Evolutionary conservation across 2,329 filamentous ascomycete species (phyloP).

Genomic region (Aspergillus versicolor): DNA sequence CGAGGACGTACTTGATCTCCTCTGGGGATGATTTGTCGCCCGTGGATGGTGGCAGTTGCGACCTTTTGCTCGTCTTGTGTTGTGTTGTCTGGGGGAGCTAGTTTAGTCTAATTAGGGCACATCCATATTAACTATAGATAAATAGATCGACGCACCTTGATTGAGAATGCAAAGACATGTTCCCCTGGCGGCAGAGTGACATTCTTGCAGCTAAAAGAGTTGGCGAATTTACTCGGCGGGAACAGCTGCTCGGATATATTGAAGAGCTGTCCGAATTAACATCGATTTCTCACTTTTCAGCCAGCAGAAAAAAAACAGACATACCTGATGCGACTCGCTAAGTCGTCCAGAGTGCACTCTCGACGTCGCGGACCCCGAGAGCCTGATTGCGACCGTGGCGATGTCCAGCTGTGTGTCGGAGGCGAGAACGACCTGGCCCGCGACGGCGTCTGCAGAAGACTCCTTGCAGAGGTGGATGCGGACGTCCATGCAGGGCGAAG

Average conservation of each 20-base stretch:
- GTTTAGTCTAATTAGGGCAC: neutral
- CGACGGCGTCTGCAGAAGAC: conserved; percentile 12
- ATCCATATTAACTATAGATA: no score
- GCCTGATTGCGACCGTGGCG: conserved; percentile 12
- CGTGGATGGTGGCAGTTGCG: conserved; percentile 16
- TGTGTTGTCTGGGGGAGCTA: conserved; percentile 17
- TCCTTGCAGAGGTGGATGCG: conserved; percentile 9
- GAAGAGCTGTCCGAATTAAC: conserved; percentile 9
- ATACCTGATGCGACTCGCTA: conserved; percentile 17
- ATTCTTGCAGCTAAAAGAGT: neutral
- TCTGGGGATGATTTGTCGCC: neutral
- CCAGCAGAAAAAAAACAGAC: neutral
- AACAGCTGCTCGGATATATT: conserved; percentile 8
- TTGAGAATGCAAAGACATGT: conserved; percentile 13
- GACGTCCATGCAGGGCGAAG: conserved; percentile 10
- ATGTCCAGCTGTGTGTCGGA: conserved; percentile 13
- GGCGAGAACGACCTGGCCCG: conserved; percentile 16
- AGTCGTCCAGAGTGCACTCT: conserved; percentile 10
- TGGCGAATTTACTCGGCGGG: conserved; percentile 5
- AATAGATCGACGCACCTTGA: conserved; percentile 3
- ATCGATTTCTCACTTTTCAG: no score
- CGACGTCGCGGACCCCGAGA: conserved; percentile 16
- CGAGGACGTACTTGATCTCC: conserved; percentile 14
- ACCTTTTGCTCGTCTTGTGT: neutral
- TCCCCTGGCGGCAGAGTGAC: conserved; percentile 5